Conservation (phyloP, 805 yeast species). For the Starmerella powellii region DNA sequence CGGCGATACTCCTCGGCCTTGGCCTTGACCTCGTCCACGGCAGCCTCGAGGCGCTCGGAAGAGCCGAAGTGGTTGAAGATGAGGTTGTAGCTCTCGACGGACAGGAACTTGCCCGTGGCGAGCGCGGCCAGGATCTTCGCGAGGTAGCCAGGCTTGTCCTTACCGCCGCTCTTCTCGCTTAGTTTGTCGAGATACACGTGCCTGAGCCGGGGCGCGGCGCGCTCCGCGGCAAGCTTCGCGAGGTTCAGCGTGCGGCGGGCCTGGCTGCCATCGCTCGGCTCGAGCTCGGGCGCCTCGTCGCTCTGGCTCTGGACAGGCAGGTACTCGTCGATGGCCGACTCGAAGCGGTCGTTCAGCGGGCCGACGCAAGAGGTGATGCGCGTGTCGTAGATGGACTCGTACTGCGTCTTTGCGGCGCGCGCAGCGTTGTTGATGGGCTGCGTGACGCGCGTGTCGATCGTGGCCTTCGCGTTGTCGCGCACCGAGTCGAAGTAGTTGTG, state of each 20-base stretch:
- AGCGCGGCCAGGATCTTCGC: conserved; percentile 15
- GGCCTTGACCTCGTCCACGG: conserved; percentile 13
- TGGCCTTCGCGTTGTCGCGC: conserved; percentile 26
- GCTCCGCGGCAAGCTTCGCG: conserved; percentile 15
- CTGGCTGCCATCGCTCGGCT: conserved; percentile 4
- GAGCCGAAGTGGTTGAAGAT: conserved; percentile 12
- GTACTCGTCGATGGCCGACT: conserved; percentile 34
- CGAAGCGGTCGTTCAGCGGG: conserved; percentile 49
- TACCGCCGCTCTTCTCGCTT: conserved; percentile 9
- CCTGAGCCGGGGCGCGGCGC: conserved; percentile 18
- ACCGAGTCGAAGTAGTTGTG: conserved; percentile 31
- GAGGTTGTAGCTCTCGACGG: conserved; percentile 12
- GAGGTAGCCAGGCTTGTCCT: conserved; percentile 9
- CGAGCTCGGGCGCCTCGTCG: not conserved
- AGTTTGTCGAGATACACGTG: conserved; percentile 16
- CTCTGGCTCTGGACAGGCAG: conserved; percentile 33
- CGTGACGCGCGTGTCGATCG: conserved; percentile 39
- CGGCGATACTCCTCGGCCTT: conserved; percentile 1
- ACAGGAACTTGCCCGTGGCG: conserved; percentile 14
- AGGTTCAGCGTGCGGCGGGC: conserved; percentile 15
- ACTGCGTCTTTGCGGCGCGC: conserved; percentile 40
- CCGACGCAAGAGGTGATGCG: conserved; percentile 48
- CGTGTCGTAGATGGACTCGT: conserved; percentile 42
- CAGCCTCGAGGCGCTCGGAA: conserved; percentile 13
- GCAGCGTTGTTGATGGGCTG: conserved; percentile 32